A percentile compares a stretch with the other conserved stretches of the same genome.
phyloP scores from a whole-genome alignment of 352 stramenopile species.

The Phytophthora tubulina region DNA sequence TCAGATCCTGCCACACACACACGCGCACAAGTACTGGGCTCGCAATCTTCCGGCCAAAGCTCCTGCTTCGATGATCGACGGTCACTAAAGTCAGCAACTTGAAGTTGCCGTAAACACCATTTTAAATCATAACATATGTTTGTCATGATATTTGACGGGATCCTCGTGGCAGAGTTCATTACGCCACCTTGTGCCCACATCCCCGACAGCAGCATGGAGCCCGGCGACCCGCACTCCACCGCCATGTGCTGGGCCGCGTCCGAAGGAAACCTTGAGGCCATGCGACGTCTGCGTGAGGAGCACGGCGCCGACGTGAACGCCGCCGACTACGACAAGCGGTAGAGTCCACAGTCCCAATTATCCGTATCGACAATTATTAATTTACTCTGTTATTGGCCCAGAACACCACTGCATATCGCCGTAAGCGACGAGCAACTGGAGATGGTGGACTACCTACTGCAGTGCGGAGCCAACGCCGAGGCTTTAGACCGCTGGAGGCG shows the following conservation, averaged over 20 bases:
- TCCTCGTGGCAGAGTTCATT: neutral
- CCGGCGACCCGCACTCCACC: constrained; percentile 52
- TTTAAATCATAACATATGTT: neutral
- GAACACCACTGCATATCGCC: constrained; percentile 81
- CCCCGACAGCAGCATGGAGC: constrained; percentile 26
- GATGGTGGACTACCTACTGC: constrained; percentile 71
- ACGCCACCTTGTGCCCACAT: neutral
- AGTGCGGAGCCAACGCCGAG: constrained; percentile 62
- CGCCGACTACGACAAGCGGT: constrained; percentile 85
- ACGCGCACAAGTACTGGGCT: too few species aligned
- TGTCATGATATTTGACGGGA: neutral
- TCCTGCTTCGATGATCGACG: too few species aligned
- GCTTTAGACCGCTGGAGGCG: constrained; percentile 75
- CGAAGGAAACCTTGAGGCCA: constrained; percentile 67
- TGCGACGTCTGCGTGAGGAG: constrained; percentile 64
- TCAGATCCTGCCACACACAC: too few species aligned
- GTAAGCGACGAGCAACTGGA: constrained; percentile 68
- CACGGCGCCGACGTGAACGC: constrained; percentile 78
- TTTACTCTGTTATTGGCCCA: constrained; percentile 24
- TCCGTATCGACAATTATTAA: neutral
- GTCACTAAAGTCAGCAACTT: neutral
- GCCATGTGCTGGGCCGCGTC: constrained; percentile 84
- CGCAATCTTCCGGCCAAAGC: too few species aligned
- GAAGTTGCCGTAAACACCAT: neutral
- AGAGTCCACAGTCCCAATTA: neutral